Percentiles rank a stretch among this genome's conserved stretches.
These are phyloP conservation scores for Rhizoctonia solani DNA, from an alignment of 1,284 basidiomycete genomes.

Conservation along the genomic window DNA sequence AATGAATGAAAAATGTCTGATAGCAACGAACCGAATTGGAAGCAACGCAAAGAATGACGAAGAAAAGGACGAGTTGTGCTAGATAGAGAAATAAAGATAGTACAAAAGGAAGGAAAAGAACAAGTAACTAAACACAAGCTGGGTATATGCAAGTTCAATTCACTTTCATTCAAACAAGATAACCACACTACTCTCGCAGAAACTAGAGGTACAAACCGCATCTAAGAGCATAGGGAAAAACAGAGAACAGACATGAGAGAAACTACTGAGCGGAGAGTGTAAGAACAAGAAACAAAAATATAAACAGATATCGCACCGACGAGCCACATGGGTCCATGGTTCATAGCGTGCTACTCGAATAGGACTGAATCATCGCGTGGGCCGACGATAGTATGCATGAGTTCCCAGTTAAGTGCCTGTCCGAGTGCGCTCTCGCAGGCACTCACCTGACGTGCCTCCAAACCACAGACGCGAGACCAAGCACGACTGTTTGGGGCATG, in stretches of 20 bases:
- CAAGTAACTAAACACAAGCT: slow-evolving; percentile 1
- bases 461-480: slow-evolving; percentile 25
- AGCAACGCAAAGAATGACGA: neutral
- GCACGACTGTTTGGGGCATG: slow-evolving; percentile 32
- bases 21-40: no score
- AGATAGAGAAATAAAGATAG: slow-evolving; percentile 26
- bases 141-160: slow-evolving; percentile 33
- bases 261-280: neutral
- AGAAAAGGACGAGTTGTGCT: neutral
- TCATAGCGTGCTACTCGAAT: neutral
- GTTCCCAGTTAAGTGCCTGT: slow-evolving; percentile 28
- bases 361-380: slow-evolving; percentile 13
- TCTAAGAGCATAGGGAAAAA: slow-evolving; percentile 25
- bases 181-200: slow-evolving; percentile 5
- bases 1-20: neutral
- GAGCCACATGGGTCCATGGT: neutral
- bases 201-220: neutral
- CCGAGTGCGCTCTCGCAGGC: slow-evolving; percentile 29
- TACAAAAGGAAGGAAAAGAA: neutral
- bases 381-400: slow-evolving; percentile 23
- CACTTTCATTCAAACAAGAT: slow-evolving; percentile 29
- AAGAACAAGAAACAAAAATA: neutral
- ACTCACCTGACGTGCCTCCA: slow-evolving; percentile 3
- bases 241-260: slow-evolving; percentile 1
- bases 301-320: slow-evolving; percentile 4